Percentiles rank a stretch among this genome's conserved stretches.
Evolutionary conservation across 805 yeast genomes (phyloP).

Genomic region (Kazachstania bromeliacearum): DNA sequence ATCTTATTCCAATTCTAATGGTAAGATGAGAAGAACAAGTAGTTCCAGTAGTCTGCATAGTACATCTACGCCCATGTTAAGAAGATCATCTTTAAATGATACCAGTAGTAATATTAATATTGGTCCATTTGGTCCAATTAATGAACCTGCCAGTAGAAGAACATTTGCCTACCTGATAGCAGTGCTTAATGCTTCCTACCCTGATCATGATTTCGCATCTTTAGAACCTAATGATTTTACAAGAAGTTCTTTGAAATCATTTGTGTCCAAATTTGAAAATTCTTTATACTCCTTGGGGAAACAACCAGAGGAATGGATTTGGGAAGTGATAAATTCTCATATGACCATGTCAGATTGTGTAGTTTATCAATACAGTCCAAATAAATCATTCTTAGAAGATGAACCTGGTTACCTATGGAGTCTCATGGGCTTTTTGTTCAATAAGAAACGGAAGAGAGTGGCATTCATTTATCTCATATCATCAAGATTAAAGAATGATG

Average conservation of each 20-base stretch:
- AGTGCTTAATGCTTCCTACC: slow-evolving; percentile 82
- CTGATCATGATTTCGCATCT: slow-evolving; percentile 89
- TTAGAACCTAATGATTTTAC: slow-evolving; percentile 71
- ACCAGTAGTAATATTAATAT: slow-evolving; percentile 22
- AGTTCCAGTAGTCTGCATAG: slow-evolving; percentile 20
- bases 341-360: slow-evolving; percentile 54
- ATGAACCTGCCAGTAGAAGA: slow-evolving; percentile 75
- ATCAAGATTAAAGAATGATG: slow-evolving; percentile 31
- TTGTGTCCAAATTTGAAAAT: slow-evolving; percentile 64
- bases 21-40: slow-evolving; percentile 19
- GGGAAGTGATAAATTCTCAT: slow-evolving; percentile 81
- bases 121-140: slow-evolving; percentile 88
- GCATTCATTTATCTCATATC: slow-evolving; percentile 72
- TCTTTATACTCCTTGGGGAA: slow-evolving; percentile 60
- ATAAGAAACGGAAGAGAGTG: slow-evolving; percentile 84
- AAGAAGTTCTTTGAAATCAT: slow-evolving; percentile 40
- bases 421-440: slow-evolving; percentile 82
- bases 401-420: slow-evolving; percentile 36
- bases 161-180: slow-evolving; percentile 87
- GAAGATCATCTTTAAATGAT: slow-evolving; percentile 25
- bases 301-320: slow-evolving; percentile 55
- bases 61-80: slow-evolving; percentile 6
- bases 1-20: slow-evolving; percentile 6
- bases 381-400: slow-evolving; percentile 29
- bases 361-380: slow-evolving; percentile 50